Evolutionary conservation across 2,329 filamentous ascomycete genomes (phyloP).

Genomic region (Beauveria sp.): DNA sequence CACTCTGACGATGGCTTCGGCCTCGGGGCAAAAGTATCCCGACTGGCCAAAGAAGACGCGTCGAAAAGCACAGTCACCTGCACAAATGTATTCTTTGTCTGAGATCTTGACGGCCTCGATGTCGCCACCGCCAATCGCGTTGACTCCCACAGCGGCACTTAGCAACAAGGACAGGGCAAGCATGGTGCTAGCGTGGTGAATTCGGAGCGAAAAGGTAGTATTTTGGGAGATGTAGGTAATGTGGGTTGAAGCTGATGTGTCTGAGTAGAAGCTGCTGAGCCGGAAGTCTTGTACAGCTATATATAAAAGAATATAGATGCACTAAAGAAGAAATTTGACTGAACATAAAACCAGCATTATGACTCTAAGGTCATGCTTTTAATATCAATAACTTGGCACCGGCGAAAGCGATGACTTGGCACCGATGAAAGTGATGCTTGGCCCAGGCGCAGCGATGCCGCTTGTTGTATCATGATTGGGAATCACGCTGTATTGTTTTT

Average conservation of each 20-base stretch:
- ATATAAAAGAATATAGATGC: no score
- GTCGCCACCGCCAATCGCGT: not conserved
- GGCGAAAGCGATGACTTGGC: no score
- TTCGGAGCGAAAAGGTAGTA: not conserved
- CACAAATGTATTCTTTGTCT: not conserved
- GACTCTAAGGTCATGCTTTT: no score
- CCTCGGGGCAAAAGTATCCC: not conserved
- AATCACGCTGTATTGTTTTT: no score
- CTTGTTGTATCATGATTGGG: no score
- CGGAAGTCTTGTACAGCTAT: not conserved
- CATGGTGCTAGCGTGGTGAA: not conserved
- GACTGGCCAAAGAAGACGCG: not conserved
- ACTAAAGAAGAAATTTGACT: no score
- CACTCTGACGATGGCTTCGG: not conserved
- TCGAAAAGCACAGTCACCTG: not conserved
- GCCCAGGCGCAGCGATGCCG: no score
- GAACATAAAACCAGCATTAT: no score
- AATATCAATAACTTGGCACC: no score
- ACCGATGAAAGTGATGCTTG: no score
- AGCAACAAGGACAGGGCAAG: not conserved
- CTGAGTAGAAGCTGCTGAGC: not conserved
- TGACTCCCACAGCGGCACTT: not conserved
- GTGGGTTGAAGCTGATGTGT: not conserved
- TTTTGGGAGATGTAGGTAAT: not conserved
- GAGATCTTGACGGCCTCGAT: not conserved